Evolutionary conservation across 2,329 filamentous ascomycete species (phyloP).

Genomic region (Trichoderma atroviride): DNA sequence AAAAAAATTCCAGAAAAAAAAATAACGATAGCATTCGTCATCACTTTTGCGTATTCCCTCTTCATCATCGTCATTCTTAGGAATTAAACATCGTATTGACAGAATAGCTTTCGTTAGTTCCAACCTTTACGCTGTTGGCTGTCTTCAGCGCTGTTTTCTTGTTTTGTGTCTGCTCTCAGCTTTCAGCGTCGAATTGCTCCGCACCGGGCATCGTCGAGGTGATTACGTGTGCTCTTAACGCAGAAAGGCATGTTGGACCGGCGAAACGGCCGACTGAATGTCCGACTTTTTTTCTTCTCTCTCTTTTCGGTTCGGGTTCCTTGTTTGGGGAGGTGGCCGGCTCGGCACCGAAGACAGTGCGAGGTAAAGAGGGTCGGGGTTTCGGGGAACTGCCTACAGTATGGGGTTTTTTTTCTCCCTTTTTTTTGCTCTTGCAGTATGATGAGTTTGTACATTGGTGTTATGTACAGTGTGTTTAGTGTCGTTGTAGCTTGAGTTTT

Average conservation of each 20-base stretch:
- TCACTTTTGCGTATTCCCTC: neutral
- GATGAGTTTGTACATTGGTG: too few species aligned
- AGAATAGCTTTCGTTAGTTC: neutral
- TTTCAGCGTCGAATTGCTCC: neutral
- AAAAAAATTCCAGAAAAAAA: neutral
- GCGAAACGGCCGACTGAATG: slow-evolving; percentile 7
- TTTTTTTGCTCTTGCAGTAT: neutral
- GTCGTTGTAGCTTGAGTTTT: neutral
- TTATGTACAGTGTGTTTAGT: neutral
- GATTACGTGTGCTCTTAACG: slow-evolving; percentile 22
- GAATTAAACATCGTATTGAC: neutral
- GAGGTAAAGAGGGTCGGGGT: neutral
- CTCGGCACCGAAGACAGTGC: slow-evolving; percentile 25
- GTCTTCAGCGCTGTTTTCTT: neutral
- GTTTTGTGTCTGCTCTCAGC: neutral
- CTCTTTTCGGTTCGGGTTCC: neutral
- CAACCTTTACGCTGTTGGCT: neutral
- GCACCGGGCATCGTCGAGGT: neutral
- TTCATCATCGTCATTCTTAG: neutral
- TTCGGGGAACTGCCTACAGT: neutral
- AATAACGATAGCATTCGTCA: neutral
- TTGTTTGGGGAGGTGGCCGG: slow-evolving; percentile 3
- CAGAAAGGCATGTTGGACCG: slow-evolving; percentile 3
- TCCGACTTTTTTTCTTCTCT: neutral
- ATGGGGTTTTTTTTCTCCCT: neutral